phyloP scores from a whole-genome alignment of 2,329 filamentous ascomycete species.

The Colletotrichum tamarilloi region DNA sequence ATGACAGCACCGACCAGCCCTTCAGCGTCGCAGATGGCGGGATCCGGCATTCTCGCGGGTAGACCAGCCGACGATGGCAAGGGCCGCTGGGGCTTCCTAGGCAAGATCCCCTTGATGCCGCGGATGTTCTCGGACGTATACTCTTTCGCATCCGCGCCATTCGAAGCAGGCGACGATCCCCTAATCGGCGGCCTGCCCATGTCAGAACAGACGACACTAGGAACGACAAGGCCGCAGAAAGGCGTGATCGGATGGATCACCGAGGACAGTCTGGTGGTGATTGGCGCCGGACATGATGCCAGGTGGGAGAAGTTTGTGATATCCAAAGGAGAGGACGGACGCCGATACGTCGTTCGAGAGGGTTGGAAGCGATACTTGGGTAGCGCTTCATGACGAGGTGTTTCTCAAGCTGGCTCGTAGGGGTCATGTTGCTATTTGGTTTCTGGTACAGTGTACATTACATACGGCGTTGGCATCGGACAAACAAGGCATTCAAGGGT shows the following conservation, averaged over 20 bases:
- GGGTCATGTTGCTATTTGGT: background rate
- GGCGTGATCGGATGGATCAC: slow-evolving; percentile 87
- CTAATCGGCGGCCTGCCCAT: slow-evolving; percentile 56
- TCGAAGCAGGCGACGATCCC: slow-evolving; percentile 84
- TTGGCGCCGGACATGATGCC: slow-evolving; percentile 83
- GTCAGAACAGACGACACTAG: slow-evolving; percentile 58
- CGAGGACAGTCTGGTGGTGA: slow-evolving; percentile 78
- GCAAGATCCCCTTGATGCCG: slow-evolving; percentile 86
- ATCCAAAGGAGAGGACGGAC: slow-evolving; percentile 74
- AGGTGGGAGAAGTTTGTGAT: slow-evolving; percentile 90
- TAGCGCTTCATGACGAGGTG: slow-evolving; percentile 43
- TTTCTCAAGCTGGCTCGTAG: background rate
- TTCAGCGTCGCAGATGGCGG: slow-evolving; percentile 38
- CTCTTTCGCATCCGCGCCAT: slow-evolving; percentile 83
- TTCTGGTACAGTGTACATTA: slow-evolving; percentile 13
- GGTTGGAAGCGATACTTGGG: slow-evolving; percentile 85
- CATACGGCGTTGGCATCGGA: background rate
- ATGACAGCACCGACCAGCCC: slow-evolving; percentile 31
- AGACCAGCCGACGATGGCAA: slow-evolving; percentile 59
- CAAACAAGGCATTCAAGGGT: slow-evolving; percentile 11
- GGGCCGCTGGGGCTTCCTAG: slow-evolving; percentile 87
- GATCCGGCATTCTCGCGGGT: slow-evolving; percentile 36
- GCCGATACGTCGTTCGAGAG: slow-evolving; percentile 73
- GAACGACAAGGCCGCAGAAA: slow-evolving; percentile 74
- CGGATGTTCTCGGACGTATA: slow-evolving; percentile 90